Evolutionary conservation across 129 eudicot species (phyloP).

Genomic region (Solidago caesia): DNA sequence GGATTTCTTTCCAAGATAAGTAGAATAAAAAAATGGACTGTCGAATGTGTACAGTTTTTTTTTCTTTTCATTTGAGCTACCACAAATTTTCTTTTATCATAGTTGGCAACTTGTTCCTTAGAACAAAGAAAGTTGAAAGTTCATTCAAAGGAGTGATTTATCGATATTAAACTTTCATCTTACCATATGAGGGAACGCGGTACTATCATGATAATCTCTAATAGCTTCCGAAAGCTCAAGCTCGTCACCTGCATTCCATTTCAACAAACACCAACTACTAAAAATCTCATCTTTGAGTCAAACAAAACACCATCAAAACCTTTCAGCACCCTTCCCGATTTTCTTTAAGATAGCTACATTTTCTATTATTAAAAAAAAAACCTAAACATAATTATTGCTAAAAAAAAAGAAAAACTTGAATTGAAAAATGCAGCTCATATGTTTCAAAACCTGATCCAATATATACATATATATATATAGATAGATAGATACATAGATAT

Average conservation of each 20-base stretch:
- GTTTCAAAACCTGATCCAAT: slow-evolving; percentile 2
- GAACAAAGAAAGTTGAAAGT: too few species aligned
- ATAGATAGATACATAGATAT: background rate
- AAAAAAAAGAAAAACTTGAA: too few species aligned
- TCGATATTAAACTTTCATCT: slow-evolving; percentile 23
- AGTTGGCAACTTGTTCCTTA: too few species aligned
- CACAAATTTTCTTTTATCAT: too few species aligned
- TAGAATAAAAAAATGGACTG: too few species aligned
- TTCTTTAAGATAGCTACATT: background rate
- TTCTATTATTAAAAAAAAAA: background rate
- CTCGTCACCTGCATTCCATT: slow-evolving; percentile 62
- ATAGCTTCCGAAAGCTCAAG: slow-evolving; percentile 98
- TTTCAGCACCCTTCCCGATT: too few species aligned
- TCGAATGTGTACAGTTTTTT: too few species aligned
- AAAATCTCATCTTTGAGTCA: background rate
- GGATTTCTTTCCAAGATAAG: background rate
- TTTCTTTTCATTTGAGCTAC: too few species aligned
- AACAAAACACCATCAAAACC: slow-evolving; percentile 3
- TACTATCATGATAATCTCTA: slow-evolving; percentile 91
- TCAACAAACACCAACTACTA: slow-evolving; percentile 1
- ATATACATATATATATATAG: background rate
- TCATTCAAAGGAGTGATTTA: background rate
- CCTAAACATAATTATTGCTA: too few species aligned
- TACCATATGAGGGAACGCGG: slow-evolving; percentile 81
- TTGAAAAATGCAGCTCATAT: slow-evolving; percentile 21